Conservation (phyloP, 2,329 filamentous ascomycete genomes). For the Penicillium nordicum region DNA sequence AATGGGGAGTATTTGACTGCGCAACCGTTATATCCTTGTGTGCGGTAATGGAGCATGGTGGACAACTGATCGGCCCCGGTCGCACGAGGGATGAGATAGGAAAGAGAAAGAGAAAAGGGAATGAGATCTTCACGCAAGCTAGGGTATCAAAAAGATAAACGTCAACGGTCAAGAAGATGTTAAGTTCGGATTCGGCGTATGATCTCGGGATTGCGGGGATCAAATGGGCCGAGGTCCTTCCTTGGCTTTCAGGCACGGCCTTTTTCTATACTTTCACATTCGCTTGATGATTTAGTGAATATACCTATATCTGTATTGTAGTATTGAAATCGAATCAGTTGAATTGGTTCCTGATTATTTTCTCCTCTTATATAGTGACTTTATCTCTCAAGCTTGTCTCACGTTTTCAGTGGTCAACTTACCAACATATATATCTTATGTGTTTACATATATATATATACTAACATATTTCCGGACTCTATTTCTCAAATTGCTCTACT, state of each 20-base stretch:
- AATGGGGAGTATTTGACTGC: constrained; percentile 98
- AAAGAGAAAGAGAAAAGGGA: background rate
- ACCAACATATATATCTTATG: too few species aligned
- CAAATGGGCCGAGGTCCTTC: constrained; percentile 23
- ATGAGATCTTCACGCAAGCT: background rate
- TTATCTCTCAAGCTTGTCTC: background rate
- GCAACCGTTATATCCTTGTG: constrained; percentile 91
- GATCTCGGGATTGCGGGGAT: constrained; percentile 25
- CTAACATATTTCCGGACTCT: background rate
- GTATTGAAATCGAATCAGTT: background rate
- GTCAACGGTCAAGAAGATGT: constrained; percentile 3
- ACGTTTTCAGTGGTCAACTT: background rate
- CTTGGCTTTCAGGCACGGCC: constrained; percentile 8
- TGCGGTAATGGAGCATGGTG: constrained; percentile 88
- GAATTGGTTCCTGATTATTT: background rate
- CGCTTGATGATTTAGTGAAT: background rate
- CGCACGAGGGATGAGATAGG: background rate
- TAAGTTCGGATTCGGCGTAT: constrained; percentile 8
- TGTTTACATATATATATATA: too few species aligned
- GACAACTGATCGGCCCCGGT: constrained; percentile 12
- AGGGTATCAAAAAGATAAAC: constrained; percentile 10
- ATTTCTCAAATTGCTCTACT: background rate
- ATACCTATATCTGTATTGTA: background rate
- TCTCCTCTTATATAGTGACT: too few species aligned
- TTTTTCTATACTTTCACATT: constrained; percentile 10